A percentile compares a stretch with the other conserved stretches of the same genome.
phyloP scores from a whole-genome alignment of 2,329 filamentous ascomycete species.

The Colletotrichum phormii region DNA sequence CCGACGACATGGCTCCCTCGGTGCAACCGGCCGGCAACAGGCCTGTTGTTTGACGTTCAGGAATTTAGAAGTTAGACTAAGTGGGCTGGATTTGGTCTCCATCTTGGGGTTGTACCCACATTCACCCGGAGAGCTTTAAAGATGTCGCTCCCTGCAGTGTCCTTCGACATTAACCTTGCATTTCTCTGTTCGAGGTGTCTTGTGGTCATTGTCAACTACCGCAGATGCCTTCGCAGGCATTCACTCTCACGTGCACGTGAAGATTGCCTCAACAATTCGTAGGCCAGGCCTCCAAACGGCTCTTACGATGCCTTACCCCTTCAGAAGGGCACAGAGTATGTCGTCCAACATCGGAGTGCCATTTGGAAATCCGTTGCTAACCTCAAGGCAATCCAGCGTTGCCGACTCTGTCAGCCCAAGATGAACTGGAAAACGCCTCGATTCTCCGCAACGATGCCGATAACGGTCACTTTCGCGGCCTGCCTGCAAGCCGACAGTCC shows the following conservation, averaged over 20 bases:
- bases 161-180: not conserved
- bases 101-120: constrained; percentile 18
- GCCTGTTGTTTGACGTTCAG: constrained; percentile 11
- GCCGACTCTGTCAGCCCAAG: not conserved
- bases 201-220: not conserved
- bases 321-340: not conserved
- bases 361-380: not conserved
- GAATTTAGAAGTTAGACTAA: not conserved
- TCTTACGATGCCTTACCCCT: constrained; percentile 2
- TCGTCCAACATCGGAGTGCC: not conserved
- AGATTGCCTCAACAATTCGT: not conserved
- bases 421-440: constrained; percentile 19
- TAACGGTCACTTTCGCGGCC: constrained; percentile 21
- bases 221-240: not conserved
- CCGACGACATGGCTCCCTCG: not conserved
- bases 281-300: not conserved
- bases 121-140: constrained; percentile 13
- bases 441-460: constrained; percentile 20
- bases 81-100: not conserved
- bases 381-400: not conserved
- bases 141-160: not conserved
- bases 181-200: not conserved
- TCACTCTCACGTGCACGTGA: not conserved
- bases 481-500: not conserved
- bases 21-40: not conserved